Evolutionary conservation across 257 asterid species (phyloP), one percentile per base, ranked within the genome.

Genomic region (Jacaranda copaia): DNA sequence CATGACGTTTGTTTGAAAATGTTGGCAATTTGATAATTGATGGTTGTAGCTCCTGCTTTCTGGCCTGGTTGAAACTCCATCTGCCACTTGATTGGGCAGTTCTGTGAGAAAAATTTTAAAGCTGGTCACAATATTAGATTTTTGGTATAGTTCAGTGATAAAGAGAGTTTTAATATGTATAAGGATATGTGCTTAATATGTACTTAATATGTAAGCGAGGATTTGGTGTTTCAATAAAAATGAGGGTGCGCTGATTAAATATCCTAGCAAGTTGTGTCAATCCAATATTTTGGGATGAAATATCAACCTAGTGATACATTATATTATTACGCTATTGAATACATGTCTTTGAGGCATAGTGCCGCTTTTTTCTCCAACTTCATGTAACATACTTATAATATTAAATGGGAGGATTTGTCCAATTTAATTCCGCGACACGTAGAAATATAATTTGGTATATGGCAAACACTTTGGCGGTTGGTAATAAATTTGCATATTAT

Each of bases 241-340:
- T 2, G 14, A 25, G 62, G 12, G 48, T 64, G 18, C 6, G 35
- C 69, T 53, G 67, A 78, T 78, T 69, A 67, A 73, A 35, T 38
- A 72, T 65, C 61, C 46, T 19, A 57, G 20, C 51, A 57, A 48
- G 45, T 43, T 46, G 51, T 36, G 32, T 36, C 14, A 59, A 10
- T 35, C 5, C n/a, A 32, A 68, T 66, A 78, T 55, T 66, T 78
- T 64, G 20, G 5, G 61, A 63, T 71, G 73, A 43, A 52, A 61
- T 25, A 9, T 62, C 5, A 55, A 53, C 49, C 55, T 56, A 73
- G 55, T 16, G n/a, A 14, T 68, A 32, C 67, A 68, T 59, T 25
- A 52, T 67, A 10, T 59, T 42, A 11, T 13, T 36, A 39, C 25
- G 40, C 75, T 7, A 18, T 36, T 4, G 32, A 8, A 63, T 53